Conservation (phyloP, 139 green algal genomes). For the Eudorina sp. region DNA sequence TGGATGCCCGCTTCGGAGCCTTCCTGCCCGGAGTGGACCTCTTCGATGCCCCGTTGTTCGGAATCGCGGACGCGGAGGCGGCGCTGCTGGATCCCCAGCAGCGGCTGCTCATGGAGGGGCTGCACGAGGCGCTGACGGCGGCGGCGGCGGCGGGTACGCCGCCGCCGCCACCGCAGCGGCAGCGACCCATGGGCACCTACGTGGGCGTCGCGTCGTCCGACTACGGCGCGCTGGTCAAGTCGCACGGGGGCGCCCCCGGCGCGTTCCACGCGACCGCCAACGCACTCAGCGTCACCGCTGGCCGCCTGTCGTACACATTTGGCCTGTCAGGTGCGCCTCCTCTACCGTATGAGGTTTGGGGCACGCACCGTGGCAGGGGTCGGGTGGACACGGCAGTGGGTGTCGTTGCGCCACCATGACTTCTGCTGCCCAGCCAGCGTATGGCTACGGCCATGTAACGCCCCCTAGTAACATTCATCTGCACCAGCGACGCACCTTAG, state of each 20-base stretch:
- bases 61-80: slow-evolving; percentile 70
- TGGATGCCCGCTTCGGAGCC: slow-evolving; percentile 66
- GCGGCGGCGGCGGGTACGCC: neutral
- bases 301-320: slow-evolving; percentile 82
- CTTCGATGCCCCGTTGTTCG: slow-evolving; percentile 75
- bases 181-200: slow-evolving; percentile 51
- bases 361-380: too few relatives aligned
- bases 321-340: slow-evolving; percentile 52
- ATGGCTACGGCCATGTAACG: too few relatives aligned
- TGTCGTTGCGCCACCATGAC: too few relatives aligned
- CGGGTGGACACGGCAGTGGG: too few relatives aligned
- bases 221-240: slow-evolving; percentile 74
- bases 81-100: slow-evolving; percentile 88
- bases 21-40: slow-evolving; percentile 65
- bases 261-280: slow-evolving; percentile 83
- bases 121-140: slow-evolving; percentile 27
- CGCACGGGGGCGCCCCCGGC: slow-evolving; percentile 45
- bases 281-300: slow-evolving; percentile 81
- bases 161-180: neutral
- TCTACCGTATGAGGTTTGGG: too few relatives aligned
- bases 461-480: too few relatives aligned
- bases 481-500: too few relatives aligned
- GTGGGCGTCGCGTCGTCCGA: slow-evolving; percentile 82
- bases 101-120: slow-evolving; percentile 81
- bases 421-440: too few relatives aligned